Base-by-base conservation (phyloP, 306 rosid species). In the Amphicarpaea edgeworthii region DNA sequence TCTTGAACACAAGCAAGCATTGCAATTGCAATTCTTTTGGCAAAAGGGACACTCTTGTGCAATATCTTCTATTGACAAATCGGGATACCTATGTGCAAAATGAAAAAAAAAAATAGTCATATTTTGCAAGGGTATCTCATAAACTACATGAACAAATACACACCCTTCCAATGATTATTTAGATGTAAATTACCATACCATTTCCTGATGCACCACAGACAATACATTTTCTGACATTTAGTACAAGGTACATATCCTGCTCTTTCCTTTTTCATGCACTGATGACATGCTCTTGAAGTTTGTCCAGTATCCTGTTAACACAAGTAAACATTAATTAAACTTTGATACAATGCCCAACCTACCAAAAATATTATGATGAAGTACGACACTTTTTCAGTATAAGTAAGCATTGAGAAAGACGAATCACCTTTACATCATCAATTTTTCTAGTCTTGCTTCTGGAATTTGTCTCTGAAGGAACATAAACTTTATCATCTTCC, bases 21-120 rank as follows among this genome's bases (percentile, higher is more conserved):
- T 88, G 83, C 97, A 92, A 86, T 92, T 92, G 84, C 97, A 90
- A 60, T 59, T 88, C 37, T 67, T 65, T 28, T 79, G 78, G 79
- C 93, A 92, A 70, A 82, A 88, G 19, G 93, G 96, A 70, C 97
- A 92, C 46, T 30, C 63, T 10, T 30, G 47, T 21, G 81, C 68
- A 65, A 90, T 65, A 37, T 81, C 83, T 82, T 12, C 66, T 37
- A 76, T 68, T 61, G 84, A 38, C 83, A 82, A 50, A 69, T 73
- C 55, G 24, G 93, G 87, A 61, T 92, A 92, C 96, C 96, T 92
- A 11, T 23, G 55, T 7, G 67, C 38, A 75, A 28, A 78, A 67
- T 40, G 12, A 75, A 6, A 82, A 55, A 68, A 10, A 75, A 6
- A 82, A 55, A 68, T n/a, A 20, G 20, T 45, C 70, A 70, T 1